Base-by-base conservation (phyloP, 768 basidiomycete genomes). In the Mycena latifolia region DNA sequence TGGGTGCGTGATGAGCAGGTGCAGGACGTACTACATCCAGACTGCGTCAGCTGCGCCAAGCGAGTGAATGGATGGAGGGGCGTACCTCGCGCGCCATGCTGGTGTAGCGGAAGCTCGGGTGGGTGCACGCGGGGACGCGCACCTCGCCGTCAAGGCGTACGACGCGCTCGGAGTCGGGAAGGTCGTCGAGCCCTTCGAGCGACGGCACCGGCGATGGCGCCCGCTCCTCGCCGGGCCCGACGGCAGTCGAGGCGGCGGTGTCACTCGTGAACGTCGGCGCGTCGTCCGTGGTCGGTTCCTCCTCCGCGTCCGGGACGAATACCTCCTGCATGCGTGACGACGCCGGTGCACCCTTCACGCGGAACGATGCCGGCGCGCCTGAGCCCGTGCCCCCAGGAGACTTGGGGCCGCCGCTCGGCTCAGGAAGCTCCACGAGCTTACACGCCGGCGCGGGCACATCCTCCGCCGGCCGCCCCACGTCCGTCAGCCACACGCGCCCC, bases 81-180 rank as follows among this genome's bases (percentile, higher is more conserved):
- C 54, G 0, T 39, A 68, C 67, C 53, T 69, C 67, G 35, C 67
- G 67, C 3, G 41, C 67, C 67, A 69, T 65, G 41, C 63, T 52
- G 1, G 41, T 27, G 50, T 55, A 69, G 2, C 67, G 63, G 60
- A 69, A 69, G 29, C 67, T 69, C 22, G 67, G 67, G 55, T 61
- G 59, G 29, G 48, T 69, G 45, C 63, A 64, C 17, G 55, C 63
- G n/a, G 10, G 67, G 67, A 69, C 59, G 50, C 59, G 63, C 14
- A 69, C 53, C 54, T 70, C 69, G n/a, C 69, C 69, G 35, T 70
- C 61, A 2, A 70, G 35, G 48, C 69, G 65, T 29, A 67, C 55
- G 27, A 69, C 48, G 31, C 55, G 65, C 12, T 66, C 61, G 5
- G 54, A 9, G 37, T 55, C 61, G 25, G 37, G 52, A 0, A 50